Base-by-base conservation (phyloP, 192 early-diverging fungal species). In the Umbelopsis vinacea region DNA sequence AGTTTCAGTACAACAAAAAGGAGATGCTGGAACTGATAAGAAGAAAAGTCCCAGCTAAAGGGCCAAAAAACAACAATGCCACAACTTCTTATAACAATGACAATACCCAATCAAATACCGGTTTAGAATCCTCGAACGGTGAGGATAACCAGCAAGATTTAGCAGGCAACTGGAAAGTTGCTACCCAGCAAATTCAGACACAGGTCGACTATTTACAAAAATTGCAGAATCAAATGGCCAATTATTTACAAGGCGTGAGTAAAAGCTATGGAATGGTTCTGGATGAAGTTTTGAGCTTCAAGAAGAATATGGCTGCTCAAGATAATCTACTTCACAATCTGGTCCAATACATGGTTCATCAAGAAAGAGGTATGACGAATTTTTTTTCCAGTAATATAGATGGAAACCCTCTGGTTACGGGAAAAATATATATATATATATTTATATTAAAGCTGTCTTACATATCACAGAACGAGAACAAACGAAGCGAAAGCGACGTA, bases 1-100 rank as follows among this genome's bases (percentile, higher is more conserved):
- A 91, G 68, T 91, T 91, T 66, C 87, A 87, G 54, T 85, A 80
- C 21, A 79, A 88, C 52, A 82, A 84, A 72, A 75, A 76, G 67
- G 85, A 88, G 69, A 71, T 85, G 66, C 68, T 89, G 12, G 81
- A 85, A 37, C 76, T 81, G 57, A 63, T 63, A 63, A 63, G 57
- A 37, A 29, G 57, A 63, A 63, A 63, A 14, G 57, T 63, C 8
- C 57, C 57, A 37, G 57, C 57, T 22, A 63, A 63, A 63, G 57
- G 57, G 15, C 33, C 57, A n/a, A 63, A 63, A 37, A 5, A 14
- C 19, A 43, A 12, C 40, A 63, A 63, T 63, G 19, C 29, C 14
- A 19, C 57, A 1, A 11, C 29, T 2, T 63, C 57, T 19, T 6
- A 29, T 63, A 11, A 6, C 14, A 63, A 63, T 17, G 57, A 63